Conservation (phyloP, 176 grass and related monocot genomes). For the Musa itinerans region DNA sequence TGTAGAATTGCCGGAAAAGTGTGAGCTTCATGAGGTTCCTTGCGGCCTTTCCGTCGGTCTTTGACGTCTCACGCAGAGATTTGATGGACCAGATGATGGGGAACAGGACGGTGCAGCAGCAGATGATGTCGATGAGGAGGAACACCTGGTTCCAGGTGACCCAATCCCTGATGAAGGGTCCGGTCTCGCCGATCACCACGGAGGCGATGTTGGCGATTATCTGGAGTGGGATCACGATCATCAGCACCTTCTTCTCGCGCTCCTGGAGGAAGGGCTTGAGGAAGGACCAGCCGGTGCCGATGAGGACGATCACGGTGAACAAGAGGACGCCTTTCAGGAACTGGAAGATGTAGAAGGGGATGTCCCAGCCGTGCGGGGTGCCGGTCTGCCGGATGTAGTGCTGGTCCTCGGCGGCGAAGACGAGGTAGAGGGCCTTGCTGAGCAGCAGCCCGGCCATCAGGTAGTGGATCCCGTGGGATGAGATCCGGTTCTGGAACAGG, state of each 20-base stretch:
- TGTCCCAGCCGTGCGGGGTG: constrained; percentile 77
- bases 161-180: constrained; percentile 61
- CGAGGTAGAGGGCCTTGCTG: constrained; percentile 62
- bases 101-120: constrained; percentile 91
- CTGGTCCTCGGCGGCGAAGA: constrained; percentile 87
- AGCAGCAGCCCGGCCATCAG: constrained; percentile 81
- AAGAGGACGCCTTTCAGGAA: constrained; percentile 85
- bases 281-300: constrained; percentile 95
- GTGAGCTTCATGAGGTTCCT: constrained; percentile 77
- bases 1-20: constrained; percentile 94
- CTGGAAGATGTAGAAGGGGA: constrained; percentile 96
- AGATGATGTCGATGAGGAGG: constrained; percentile 79
- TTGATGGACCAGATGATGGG: constrained; percentile 92
- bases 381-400: constrained; percentile 77
- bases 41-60: constrained; percentile 93
- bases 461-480: constrained; percentile 83
- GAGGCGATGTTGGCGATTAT: constrained; percentile 85
- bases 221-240: constrained; percentile 90
- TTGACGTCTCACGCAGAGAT: constrained; percentile 78
- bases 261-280: constrained; percentile 98
- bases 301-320: constrained; percentile 86
- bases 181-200: constrained; percentile 79
- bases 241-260: constrained; percentile 97
- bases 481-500: constrained; percentile 66
- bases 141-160: constrained; percentile 95